Evolutionary conservation across 495 filamentous ascomycete genomes (phyloP).

Genomic region (Penicillium silybi): DNA sequence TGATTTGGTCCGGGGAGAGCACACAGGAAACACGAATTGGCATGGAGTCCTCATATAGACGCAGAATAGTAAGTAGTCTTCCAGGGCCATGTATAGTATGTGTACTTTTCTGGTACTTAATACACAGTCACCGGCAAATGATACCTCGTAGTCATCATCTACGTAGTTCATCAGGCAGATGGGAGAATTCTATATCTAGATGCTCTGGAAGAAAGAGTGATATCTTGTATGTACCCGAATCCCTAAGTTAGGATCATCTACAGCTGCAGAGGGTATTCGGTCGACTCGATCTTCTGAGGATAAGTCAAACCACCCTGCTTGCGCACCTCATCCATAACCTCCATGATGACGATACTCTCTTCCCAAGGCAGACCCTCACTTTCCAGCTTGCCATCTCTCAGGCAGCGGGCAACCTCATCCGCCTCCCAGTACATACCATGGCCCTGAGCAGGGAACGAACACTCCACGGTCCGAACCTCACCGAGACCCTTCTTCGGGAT

Average conservation of each 20-base stretch:
- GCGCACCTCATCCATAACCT: slow-evolving; percentile 87
- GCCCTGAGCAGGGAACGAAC: slow-evolving; percentile 61
- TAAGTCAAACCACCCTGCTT: slow-evolving; percentile 73
- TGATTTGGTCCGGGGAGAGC: slow-evolving; percentile 11
- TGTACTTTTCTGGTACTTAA: slow-evolving; percentile 22
- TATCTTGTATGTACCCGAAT: neutral
- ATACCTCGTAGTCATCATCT: neutral
- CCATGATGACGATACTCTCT: slow-evolving; percentile 91
- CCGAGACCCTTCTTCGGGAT: slow-evolving; percentile 40
- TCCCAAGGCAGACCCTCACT: slow-evolving; percentile 68
- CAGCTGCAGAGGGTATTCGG: slow-evolving; percentile 54
- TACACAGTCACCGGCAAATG: slow-evolving; percentile 12
- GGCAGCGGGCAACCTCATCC: slow-evolving; percentile 79
- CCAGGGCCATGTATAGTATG: slow-evolving; percentile 28
- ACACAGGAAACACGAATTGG: slow-evolving; percentile 9
- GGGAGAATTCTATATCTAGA: neutral
- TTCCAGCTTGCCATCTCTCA: slow-evolving; percentile 78
- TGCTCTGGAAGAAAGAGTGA: neutral
- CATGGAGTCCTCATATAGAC: slow-evolving; percentile 24
- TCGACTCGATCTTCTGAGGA: slow-evolving; percentile 76
- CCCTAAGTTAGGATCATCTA: slow-evolving; percentile 9
- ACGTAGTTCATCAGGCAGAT: neutral
- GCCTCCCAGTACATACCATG: slow-evolving; percentile 96
- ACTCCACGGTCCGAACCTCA: slow-evolving; percentile 56
- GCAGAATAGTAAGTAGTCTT: slow-evolving; percentile 16